Conservation (phyloP, 805 yeast genomes). For the Candida ficus region DNA sequence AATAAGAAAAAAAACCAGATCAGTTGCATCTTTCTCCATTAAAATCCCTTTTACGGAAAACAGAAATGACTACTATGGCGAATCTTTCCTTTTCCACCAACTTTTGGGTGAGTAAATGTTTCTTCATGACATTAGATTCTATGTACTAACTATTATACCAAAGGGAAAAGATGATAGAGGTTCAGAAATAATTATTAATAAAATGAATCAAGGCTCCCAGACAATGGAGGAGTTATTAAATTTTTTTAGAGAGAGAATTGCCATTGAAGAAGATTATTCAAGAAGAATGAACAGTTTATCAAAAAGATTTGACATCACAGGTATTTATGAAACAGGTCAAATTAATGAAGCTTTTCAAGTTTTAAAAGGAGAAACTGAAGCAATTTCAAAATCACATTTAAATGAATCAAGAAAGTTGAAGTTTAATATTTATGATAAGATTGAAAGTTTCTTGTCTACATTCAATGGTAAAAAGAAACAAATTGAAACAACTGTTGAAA, state of each 20-base stretch:
- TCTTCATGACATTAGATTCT: too few relatives aligned
- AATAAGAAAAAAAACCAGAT: background rate
- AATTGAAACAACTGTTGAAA: constrained; percentile 51
- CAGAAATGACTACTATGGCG: constrained; percentile 9
- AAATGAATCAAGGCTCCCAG: constrained; percentile 53
- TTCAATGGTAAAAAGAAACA: constrained; percentile 51
- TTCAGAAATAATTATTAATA: constrained; percentile 45
- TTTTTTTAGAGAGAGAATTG: constrained; percentile 50
- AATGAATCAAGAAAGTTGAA: constrained; percentile 46
- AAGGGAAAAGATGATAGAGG: constrained; percentile 64
- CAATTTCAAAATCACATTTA: constrained; percentile 51
- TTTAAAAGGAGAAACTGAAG: constrained; percentile 52
- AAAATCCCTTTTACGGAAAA: too few relatives aligned
- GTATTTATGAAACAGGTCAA: constrained; percentile 55
- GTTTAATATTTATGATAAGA: constrained; percentile 46
- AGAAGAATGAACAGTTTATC: constrained; percentile 49
- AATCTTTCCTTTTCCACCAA: constrained; percentile 35
- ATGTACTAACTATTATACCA: constrained; percentile 4
- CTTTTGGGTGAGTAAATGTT: constrained; percentile 39
- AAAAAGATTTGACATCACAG: constrained; percentile 36
- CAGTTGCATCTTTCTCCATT: background rate
- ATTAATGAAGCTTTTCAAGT: constrained; percentile 55
- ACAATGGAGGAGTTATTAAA: constrained; percentile 47
- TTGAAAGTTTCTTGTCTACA: constrained; percentile 45
- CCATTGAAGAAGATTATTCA: constrained; percentile 71